Evolutionary conservation across 2,329 filamentous ascomycete genomes (phyloP).

Genomic region (Coniochaeta sp.): DNA sequence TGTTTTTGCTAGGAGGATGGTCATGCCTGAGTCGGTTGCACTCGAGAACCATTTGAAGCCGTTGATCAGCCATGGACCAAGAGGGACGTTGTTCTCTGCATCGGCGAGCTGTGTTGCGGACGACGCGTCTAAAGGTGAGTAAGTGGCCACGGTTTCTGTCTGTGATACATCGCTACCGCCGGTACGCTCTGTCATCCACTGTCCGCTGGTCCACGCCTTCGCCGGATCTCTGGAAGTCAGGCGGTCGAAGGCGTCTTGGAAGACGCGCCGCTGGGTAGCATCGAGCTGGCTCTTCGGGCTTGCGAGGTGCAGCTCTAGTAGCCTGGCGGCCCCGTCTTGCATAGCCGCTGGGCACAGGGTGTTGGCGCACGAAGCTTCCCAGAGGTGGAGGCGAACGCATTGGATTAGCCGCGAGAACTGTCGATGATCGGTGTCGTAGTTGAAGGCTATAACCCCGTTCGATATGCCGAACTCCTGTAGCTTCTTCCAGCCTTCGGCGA

Average conservation of each 20-base stretch:
- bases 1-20: constrained; percentile 57
- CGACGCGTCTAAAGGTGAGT: constrained; percentile 13
- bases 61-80: constrained; percentile 53
- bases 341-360: constrained; percentile 62
- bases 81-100: constrained; percentile 21
- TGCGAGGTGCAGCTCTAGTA: constrained; percentile 38
- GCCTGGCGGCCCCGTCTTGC: constrained; percentile 54
- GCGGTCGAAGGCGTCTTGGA: constrained; percentile 44
- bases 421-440: constrained; percentile 47
- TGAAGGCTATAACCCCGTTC: constrained; percentile 53
- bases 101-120: constrained; percentile 16
- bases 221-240: constrained; percentile 44
- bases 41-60: constrained; percentile 70
- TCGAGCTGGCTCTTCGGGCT: constrained; percentile 12
- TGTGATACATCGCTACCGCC: constrained; percentile 64
- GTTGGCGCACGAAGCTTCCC: constrained; percentile 51
- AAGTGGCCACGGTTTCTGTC: constrained; percentile 56
- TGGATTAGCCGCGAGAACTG: constrained; percentile 50
- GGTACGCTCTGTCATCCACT: constrained; percentile 71
- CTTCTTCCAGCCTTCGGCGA: constrained; percentile 58
- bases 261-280: constrained; percentile 29
- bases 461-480: constrained; percentile 52
- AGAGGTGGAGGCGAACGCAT: constrained; percentile 52
- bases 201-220: constrained; percentile 61
- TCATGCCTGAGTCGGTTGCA: constrained; percentile 59